A percentile compares a stretch with the other conserved stretches of the same genome.
Conservation (phyloP, 163 green algal genomes). For the Coccomyxa subellipsoidea region DNA sequence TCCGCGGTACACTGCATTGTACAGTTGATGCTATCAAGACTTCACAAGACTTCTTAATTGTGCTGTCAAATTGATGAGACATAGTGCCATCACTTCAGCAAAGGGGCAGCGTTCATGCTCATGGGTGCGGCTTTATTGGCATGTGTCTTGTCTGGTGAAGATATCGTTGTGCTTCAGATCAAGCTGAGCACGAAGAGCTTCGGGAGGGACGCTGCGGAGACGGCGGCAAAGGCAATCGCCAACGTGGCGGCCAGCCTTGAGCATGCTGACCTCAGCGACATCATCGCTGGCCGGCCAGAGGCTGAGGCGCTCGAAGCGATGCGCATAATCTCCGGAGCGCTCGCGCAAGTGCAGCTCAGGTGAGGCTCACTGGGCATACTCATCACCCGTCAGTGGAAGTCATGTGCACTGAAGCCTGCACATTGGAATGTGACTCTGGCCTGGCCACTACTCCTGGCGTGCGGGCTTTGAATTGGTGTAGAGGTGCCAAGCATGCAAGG, state of each 20-base stretch:
- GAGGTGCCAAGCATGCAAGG: background rate
- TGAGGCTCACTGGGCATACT: background rate
- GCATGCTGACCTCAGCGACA: slow-evolving; percentile 89
- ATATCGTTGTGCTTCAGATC: slow-evolving; percentile 53
- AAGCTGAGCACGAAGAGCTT: slow-evolving; percentile 93
- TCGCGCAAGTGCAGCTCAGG: slow-evolving; percentile 37
- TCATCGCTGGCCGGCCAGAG: slow-evolving; percentile 84
- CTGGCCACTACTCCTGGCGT: background rate
- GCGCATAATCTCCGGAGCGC: slow-evolving; percentile 63
- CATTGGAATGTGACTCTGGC: too few species aligned
- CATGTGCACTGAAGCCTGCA: too few species aligned
- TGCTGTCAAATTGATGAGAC: background rate
- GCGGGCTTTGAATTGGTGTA: background rate
- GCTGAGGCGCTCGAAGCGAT: slow-evolving; percentile 84
- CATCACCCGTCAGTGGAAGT: too few species aligned
- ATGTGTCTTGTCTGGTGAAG: background rate
- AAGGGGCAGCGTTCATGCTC: background rate
- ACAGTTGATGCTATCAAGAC: too few species aligned
- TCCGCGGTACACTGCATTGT: too few species aligned
- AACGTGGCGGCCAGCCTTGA: slow-evolving; percentile 57
- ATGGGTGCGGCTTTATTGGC: background rate
- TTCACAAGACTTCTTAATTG: too few species aligned
- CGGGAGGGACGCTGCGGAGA: slow-evolving; percentile 73
- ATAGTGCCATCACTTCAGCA: background rate
- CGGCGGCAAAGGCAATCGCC: slow-evolving; percentile 72